phyloP scores from a whole-genome alignment of 2,329 filamentous ascomycete species.

The Cladophialophora bantiana region DNA sequence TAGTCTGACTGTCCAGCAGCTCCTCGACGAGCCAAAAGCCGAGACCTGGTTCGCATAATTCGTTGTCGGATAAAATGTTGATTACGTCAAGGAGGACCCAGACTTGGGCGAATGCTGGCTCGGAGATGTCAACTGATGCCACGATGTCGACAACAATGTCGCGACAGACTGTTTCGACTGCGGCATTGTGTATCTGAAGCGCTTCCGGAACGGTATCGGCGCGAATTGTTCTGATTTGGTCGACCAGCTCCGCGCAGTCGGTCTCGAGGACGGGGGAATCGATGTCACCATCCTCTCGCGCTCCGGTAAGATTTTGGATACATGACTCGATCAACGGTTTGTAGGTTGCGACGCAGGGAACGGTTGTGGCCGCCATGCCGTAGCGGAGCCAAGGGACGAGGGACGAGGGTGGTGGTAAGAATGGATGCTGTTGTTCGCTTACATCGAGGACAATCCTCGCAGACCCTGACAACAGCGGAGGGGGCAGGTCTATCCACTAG shows the following conservation, averaged over 20 bases:
- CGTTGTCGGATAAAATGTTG: slow-evolving; percentile 82
- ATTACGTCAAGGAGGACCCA: slow-evolving; percentile 96
- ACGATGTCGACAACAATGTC: slow-evolving; percentile 80
- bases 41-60: slow-evolving; percentile 75
- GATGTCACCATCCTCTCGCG: slow-evolving; percentile 25
- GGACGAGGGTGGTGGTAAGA: background rate
- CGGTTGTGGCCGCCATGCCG: slow-evolving; percentile 33
- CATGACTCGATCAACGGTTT: slow-evolving; percentile 32
- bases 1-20: slow-evolving; percentile 93
- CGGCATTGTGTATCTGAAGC: slow-evolving; percentile 65
- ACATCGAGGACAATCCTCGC: background rate
- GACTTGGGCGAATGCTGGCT: slow-evolving; percentile 78
- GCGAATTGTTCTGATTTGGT: slow-evolving; percentile 27
- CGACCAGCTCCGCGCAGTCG: slow-evolving; percentile 38
- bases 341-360: slow-evolving; percentile 36
- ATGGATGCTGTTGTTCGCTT: background rate
- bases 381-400: slow-evolving; percentile 6
- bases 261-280: slow-evolving; percentile 28
- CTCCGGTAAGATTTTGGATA: slow-evolving; percentile 25
- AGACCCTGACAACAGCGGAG: background rate
- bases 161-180: slow-evolving; percentile 83
- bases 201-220: slow-evolving; percentile 42
- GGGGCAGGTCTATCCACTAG: slow-evolving; percentile 9
- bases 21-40: slow-evolving; percentile 93
- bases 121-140: slow-evolving; percentile 75